phyloP scores from a whole-genome alignment of 2,329 filamentous ascomycete genomes.

The Xylaria sp. region DNA sequence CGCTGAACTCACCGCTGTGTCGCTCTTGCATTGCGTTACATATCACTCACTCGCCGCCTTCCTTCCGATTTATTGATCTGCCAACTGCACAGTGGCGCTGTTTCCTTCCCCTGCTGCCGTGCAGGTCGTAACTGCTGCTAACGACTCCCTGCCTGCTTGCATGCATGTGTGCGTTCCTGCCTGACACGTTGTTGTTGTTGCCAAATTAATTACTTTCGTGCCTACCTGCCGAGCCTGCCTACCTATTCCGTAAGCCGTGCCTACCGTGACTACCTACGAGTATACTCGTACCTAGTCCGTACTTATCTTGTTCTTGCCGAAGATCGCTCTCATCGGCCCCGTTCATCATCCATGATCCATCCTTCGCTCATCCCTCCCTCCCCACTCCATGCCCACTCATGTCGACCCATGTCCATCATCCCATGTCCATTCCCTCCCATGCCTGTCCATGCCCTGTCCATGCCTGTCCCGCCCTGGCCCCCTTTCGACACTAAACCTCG shows the following conservation, averaged over 20 bases:
- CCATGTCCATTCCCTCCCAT: neutral
- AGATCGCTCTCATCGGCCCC: neutral
- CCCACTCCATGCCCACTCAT: neutral
- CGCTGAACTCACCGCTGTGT: slow-evolving; percentile 2
- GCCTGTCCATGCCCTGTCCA: neutral
- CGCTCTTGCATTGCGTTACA: slow-evolving; percentile 9
- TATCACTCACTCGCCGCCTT: slow-evolving; percentile 1
- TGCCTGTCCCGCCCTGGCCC: neutral
- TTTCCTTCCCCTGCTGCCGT: neutral
- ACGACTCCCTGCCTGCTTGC: neutral
- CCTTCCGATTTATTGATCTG: slow-evolving; percentile 15
- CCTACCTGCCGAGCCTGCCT: neutral
- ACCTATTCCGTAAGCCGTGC: neutral
- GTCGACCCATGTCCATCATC: no score
- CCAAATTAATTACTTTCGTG: neutral
- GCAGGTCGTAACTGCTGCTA: no score
- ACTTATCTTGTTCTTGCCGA: neutral
- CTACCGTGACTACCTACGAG: neutral
- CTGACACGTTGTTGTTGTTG: slow-evolving; percentile 1
- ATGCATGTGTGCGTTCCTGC: slow-evolving; percentile 5
- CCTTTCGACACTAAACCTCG: neutral
- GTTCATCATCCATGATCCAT: neutral
- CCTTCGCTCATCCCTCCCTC: neutral
- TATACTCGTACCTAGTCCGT: neutral
- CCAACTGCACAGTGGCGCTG: neutral